Conservation (phyloP, 345 rosid species). For the Carallia pectinifolia region DNA sequence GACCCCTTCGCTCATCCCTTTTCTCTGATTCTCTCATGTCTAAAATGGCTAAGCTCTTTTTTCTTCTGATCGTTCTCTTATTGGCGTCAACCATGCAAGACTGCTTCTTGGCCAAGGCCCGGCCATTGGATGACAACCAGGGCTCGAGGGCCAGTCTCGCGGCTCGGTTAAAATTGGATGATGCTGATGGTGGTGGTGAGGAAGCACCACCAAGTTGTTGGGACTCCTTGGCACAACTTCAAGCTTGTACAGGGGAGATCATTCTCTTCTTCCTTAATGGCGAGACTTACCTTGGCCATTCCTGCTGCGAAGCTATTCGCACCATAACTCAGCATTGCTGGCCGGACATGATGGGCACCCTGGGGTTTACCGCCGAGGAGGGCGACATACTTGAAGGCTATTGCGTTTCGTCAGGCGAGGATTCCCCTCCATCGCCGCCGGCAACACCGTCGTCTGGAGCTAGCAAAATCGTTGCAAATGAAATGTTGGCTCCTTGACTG, state of each 20-base stretch:
- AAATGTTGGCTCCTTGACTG: neutral
- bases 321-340: constrained; percentile 47
- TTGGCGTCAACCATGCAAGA: neutral
- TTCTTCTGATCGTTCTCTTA: neutral
- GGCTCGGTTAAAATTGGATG: constrained; percentile 38
- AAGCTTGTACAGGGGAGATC: constrained; percentile 65
- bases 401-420: constrained; percentile 20
- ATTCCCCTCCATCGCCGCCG: neutral
- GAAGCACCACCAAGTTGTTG: constrained; percentile 50
- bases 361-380: constrained; percentile 65
- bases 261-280: constrained; percentile 67
- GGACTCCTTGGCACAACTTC: constrained; percentile 63
- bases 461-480: neutral
- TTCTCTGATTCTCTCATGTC: neutral
- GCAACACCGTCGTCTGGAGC: neutral
- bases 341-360: constrained; percentile 51
- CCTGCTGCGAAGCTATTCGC: constrained; percentile 59
- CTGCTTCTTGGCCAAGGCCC: constrained; percentile 1
- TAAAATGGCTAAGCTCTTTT: constrained; percentile 3
- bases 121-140: neutral
- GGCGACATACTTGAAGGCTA: constrained; percentile 61
- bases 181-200: neutral
- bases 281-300: constrained; percentile 57
- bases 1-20: neutral
- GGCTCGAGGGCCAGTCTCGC: constrained; percentile 4